A percentile compares a stretch with the other conserved stretches of the same genome.
Conservation (phyloP, 345 rosid species). For the Anastatica hierochuntica region DNA sequence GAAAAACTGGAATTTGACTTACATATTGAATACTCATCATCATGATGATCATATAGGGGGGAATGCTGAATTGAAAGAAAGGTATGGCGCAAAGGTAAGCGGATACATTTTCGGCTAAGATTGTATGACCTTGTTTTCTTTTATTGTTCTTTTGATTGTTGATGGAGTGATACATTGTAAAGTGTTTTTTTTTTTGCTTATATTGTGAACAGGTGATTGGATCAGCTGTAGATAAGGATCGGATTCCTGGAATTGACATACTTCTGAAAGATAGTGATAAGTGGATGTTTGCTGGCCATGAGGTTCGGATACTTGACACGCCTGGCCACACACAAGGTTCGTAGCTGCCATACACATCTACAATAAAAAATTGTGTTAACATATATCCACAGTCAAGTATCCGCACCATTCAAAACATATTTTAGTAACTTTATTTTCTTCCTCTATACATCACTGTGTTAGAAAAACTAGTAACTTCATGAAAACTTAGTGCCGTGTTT, state of each 20-base stretch:
- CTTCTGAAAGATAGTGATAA: constrained; percentile 73
- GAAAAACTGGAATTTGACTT: constrained; percentile 76
- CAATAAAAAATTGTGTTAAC: too few relatives aligned
- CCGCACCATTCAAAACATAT: too few relatives aligned
- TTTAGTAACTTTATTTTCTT: too few relatives aligned
- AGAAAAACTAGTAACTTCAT: too few relatives aligned
- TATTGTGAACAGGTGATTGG: constrained; percentile 77
- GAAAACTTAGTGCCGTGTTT: constrained; percentile 3
- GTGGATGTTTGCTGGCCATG: constrained; percentile 99
- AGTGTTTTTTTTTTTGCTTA: background rate
- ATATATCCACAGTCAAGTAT: too few relatives aligned
- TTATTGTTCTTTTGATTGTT: background rate
- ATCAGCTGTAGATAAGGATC: constrained; percentile 58
- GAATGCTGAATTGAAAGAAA: constrained; percentile 84
- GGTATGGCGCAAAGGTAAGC: constrained; percentile 97
- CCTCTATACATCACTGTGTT: too few relatives aligned
- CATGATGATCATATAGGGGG: constrained; percentile 90
- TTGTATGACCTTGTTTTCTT: too few relatives aligned
- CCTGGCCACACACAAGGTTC: constrained; percentile 98
- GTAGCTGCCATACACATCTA: constrained; percentile 2
- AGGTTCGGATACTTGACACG: constrained; percentile 71
- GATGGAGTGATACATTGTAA: background rate
- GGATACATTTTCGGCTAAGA: too few relatives aligned
- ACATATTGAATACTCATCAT: constrained; percentile 95
- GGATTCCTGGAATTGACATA: constrained; percentile 94